A percentile compares a stretch with the other conserved stretches of the same genome.
Evolutionary conservation across 2,329 filamentous ascomycete genomes (phyloP).

Genomic region (Apiospora marii): DNA sequence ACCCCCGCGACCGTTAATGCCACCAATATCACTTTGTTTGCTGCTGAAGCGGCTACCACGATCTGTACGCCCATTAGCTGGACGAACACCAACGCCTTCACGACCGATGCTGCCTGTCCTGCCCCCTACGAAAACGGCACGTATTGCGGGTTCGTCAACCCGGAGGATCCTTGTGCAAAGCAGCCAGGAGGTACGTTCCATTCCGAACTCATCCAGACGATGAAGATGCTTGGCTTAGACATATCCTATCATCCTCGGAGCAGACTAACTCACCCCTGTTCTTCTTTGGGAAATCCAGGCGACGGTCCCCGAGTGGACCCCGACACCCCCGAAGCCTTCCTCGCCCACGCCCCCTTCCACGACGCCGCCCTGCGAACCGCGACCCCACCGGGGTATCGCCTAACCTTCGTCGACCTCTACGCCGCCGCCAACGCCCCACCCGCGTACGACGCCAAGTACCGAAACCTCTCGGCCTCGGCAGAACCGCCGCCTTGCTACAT

Average conservation of each 20-base stretch:
- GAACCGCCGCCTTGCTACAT: neutral
- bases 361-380: neutral
- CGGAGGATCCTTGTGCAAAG: neutral
- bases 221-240: too few species aligned
- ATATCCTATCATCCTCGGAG: too few species aligned
- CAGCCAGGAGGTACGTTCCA: slow-evolving; percentile 1
- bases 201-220: neutral
- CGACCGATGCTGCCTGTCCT: neutral
- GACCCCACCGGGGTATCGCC: neutral
- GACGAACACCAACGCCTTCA: neutral
- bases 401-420: neutral
- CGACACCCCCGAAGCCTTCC: slow-evolving; percentile 22
- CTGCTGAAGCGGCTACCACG: neutral
- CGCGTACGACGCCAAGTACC: too few species aligned
- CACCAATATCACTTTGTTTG: too few species aligned
- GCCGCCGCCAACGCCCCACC: neutral
- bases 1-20: neutral
- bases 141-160: neutral
- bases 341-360: slow-evolving; percentile 1
- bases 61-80: neutral
- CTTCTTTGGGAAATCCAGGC: neutral
- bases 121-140: neutral
- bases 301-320: neutral
- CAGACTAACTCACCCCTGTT: neutral
- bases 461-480: neutral